phyloP scores from a whole-genome alignment of 2,329 filamentous ascomycete genomes.

The Fusarium coffeatum region DNA sequence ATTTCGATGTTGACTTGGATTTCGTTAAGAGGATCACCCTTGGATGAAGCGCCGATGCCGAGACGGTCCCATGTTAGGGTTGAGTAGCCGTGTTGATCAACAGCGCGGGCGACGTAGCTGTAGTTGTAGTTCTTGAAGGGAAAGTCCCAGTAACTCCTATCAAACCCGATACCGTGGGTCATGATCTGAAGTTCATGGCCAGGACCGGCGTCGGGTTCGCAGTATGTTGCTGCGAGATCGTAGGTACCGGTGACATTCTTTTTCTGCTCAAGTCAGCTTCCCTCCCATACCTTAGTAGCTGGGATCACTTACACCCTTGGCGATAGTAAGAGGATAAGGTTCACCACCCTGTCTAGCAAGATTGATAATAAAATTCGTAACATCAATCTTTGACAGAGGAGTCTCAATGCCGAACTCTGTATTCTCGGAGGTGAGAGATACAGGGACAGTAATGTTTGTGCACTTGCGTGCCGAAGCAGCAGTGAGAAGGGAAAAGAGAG shows the following conservation, averaged over 20 bases:
- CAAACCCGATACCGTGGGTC: slow-evolving; percentile 57
- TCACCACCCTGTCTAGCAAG: slow-evolving; percentile 58
- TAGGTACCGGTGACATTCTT: slow-evolving; percentile 64
- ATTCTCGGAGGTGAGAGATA: slow-evolving; percentile 66
- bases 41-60: slow-evolving; percentile 68
- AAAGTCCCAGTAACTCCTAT: slow-evolving; percentile 70
- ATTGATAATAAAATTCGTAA: slow-evolving; percentile 65
- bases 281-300: too few relatives aligned
- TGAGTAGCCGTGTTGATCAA: slow-evolving; percentile 66
- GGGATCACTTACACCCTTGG: slow-evolving; percentile 61
- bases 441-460: slow-evolving; percentile 65
- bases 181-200: slow-evolving; percentile 54
- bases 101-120: slow-evolving; percentile 68
- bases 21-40: slow-evolving; percentile 68
- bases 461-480: slow-evolving; percentile 54
- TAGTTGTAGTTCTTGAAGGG: slow-evolving; percentile 69
- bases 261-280: slow-evolving; percentile 52
- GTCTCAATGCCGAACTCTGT: slow-evolving; percentile 63
- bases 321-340: slow-evolving; percentile 59
- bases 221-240: slow-evolving; percentile 70
- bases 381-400: slow-evolving; percentile 65
- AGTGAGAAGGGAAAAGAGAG: slow-evolving; percentile 44
- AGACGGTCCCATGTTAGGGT: slow-evolving; percentile 72
- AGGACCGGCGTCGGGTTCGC: slow-evolving; percentile 62
- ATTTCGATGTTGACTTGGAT: slow-evolving; percentile 69